Base-by-base conservation (phyloP, 2,329 filamentous ascomycete genomes). In the Hortaea sp. region DNA sequence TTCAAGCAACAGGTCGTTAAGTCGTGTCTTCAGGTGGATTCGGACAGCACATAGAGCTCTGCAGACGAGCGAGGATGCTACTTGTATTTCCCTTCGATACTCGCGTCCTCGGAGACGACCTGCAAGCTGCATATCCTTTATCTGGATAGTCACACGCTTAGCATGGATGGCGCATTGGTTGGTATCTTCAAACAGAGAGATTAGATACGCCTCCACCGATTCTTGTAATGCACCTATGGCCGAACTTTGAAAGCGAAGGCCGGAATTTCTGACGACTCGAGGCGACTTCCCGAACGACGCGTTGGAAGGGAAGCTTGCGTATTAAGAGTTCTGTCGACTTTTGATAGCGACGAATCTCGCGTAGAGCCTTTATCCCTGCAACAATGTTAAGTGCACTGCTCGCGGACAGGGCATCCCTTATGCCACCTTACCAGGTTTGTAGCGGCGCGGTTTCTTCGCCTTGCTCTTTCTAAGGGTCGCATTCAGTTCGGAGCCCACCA, bases 331-430 rank as follows among this genome's bases (percentile, higher is more conserved):
- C 89, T 43, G 90, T 95, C 55, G 84, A 88, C 76, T 94, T 94
- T 76, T 97, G 90, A 78, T 95, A 97, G 66, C 86, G 85, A 78
- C 90, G 85, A 64, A 98, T 98, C 77, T 98, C 92, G 80, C 88
- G 87, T 64, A 97, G 85, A 79, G 90, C 90, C 20, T 20, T 20
- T 20, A 20, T 20, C 20, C 20, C 20, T 20, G 20, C 20, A 20
- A 20, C 20, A 20, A 20, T 20, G 2, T 20, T 20, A 20, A 20
- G 20, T 20, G 20, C 20, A 20, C 20, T 20, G 20, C 20, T 20
- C 20, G 20, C 20, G 20, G 20, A 20, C 20, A 20, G 20, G 20
- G 20, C 20, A 20, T 20, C 20, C 20, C 20, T 20, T 20, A 20
- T 20, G 20, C 20, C 20, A 20, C 20, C 20, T 20, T 20, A 20